Evolutionary conservation across 768 basidiomycete species (phyloP), one percentile per base, ranked within the genome.

Genomic region (Pulveroboletus sp.): DNA sequence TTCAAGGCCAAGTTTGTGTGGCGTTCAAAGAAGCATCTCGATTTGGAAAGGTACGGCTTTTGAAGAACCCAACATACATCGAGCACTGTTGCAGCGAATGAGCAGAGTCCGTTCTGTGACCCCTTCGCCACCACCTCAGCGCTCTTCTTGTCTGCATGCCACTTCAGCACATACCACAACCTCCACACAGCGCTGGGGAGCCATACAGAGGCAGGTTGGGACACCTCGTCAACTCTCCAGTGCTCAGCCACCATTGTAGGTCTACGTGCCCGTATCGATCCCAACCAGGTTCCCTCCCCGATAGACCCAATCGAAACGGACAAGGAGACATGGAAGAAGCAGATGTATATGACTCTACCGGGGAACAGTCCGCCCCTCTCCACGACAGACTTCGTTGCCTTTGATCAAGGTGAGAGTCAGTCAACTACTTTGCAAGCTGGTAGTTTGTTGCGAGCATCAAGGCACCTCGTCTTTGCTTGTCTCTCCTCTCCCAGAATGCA

Each of bases 241-340:
- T 50, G 35, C 39, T 61, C 44, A 57, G 31, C 28, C 28, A 36
- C 38, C 26, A 14, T 57, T 44, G 8, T 57, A 87, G 91, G 92
- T 49, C 76, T 89, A 48, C 81, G 89, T 36, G 77, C 86, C 40
- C 81, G 84, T 50, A 91, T 99, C 58, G 90, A 97, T 65, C 83
- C 88, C 7, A 78, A 72, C 57, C 93, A 95, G 63, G 84, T 98
- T 27, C 96, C 96, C n/a, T 94, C 93, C 3, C 86, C 92, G 21
- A 82, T 90, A 14, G 83, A 87, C 37, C 74, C 82, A 11, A 82
- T 88, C 45, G 88, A 91, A 58, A 69, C 75, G 6, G 94, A 97
- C 76, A 82, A 87, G 55, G 77, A 80, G 51, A 71, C 79, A 73
- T 92, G 89, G 83, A 83, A 88, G 60, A 73, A 79, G 18, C 78